These are phyloP conservation scores for Tympanopsis confertula DNA, from an alignment of 2,329 filamentous ascomycete species.

Conservation along the genomic window DNA sequence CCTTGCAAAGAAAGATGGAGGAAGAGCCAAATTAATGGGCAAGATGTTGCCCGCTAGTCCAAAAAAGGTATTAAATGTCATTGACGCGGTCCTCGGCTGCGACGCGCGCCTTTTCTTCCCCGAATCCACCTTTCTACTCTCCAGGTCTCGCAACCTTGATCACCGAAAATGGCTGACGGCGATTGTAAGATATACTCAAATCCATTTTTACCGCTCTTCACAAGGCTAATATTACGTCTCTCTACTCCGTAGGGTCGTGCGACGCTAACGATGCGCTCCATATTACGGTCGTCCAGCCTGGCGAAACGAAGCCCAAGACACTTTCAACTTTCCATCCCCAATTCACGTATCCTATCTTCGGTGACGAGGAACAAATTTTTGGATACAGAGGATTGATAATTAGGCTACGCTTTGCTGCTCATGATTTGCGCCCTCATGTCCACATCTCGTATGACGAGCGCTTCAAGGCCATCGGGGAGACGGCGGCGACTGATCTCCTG, in stretches of 20 bases:
- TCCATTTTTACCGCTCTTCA: too few species aligned
- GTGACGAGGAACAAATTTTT: not conserved
- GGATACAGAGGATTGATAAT: slow-evolving; percentile 1
- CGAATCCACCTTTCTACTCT: too few species aligned
- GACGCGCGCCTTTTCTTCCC: too few species aligned
- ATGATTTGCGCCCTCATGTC: not conserved
- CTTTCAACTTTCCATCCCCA: not conserved
- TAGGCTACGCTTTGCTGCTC: not conserved
- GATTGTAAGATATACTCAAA: too few species aligned
- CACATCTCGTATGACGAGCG: slow-evolving; percentile 1
- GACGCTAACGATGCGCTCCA: not conserved
- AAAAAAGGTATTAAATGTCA: too few species aligned
- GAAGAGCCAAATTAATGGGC: too few species aligned
- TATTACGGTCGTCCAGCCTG: not conserved
- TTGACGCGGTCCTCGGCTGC: too few species aligned
- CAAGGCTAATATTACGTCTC: too few species aligned
- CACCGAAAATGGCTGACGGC: too few species aligned
- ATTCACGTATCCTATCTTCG: slow-evolving; percentile 1
- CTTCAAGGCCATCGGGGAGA: not conserved
- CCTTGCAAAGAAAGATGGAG: too few species aligned
- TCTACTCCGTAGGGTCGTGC: slow-evolving; percentile 1
- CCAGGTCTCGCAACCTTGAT: too few species aligned
- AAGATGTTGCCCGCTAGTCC: too few species aligned
- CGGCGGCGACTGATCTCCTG: not conserved
- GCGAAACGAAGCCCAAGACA: not conserved